A percentile compares a stretch with the other conserved stretches of the same genome.
These are phyloP conservation scores for Tetrapisispora iriomotensis DNA, from an alignment of 805 yeast genomes.

Conservation along the genomic window DNA sequence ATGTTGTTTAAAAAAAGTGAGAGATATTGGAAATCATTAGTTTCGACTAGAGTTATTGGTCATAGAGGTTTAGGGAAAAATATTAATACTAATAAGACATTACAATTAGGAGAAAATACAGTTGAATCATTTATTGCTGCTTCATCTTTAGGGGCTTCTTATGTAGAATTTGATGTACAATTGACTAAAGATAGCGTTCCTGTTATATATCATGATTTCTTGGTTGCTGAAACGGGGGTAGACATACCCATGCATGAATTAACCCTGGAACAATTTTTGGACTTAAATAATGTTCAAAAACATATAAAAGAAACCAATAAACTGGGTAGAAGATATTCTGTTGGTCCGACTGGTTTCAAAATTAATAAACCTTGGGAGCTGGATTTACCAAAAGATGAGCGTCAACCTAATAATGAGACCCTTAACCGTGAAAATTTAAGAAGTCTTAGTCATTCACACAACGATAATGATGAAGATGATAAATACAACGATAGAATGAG, in stretches of 20 bases:
- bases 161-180: constrained; percentile 95
- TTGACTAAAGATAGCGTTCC: constrained; percentile 85
- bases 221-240: constrained; percentile 90
- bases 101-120: constrained; percentile 92
- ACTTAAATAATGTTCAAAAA: constrained; percentile 32
- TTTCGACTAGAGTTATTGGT: constrained; percentile 85
- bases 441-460: not conserved
- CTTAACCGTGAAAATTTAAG: not conserved
- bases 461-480: constrained; percentile 2
- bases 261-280: constrained; percentile 80
- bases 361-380: not conserved
- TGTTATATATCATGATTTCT: constrained; percentile 87
- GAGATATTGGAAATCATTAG: constrained; percentile 85
- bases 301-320: constrained; percentile 4
- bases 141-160: constrained; percentile 90
- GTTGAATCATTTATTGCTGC: constrained; percentile 93
- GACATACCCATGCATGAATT: constrained; percentile 93
- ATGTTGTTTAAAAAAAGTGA: constrained; percentile 30
- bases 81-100: constrained; percentile 54
- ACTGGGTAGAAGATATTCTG: constrained; percentile 23
- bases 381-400: not conserved
- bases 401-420: not conserved
- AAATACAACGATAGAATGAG: constrained; percentile 50
- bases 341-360: constrained; percentile 17
- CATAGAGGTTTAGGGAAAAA: constrained; percentile 94